Percentiles rank a stretch among this genome's conserved stretches.
These are phyloP conservation scores for Rhizoclosmatium sp. DNA, from an alignment of 192 early-diverging fungal genomes.

Conservation along the genomic window DNA sequence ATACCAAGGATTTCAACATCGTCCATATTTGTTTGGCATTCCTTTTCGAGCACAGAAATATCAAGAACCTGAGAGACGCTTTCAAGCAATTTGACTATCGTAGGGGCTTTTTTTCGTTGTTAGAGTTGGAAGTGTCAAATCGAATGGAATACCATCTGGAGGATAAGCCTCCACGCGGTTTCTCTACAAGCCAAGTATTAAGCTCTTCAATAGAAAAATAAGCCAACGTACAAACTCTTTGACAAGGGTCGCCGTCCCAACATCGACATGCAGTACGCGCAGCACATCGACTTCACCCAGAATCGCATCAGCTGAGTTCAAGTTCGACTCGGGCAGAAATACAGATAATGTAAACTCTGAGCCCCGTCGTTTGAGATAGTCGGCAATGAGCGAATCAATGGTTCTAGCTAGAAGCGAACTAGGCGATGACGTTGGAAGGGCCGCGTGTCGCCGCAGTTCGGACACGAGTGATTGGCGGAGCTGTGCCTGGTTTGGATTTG, in stretches of 20 bases:
- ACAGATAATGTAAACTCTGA: constrained; percentile 62
- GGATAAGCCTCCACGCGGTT: background rate
- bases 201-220: background rate
- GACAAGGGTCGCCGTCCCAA: constrained; percentile 31
- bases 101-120: constrained; percentile 11
- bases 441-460: no score
- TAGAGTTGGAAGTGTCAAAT: no score
- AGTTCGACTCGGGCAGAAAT: constrained; percentile 61
- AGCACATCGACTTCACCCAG: constrained; percentile 45
- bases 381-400: constrained; percentile 56
- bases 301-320: constrained; percentile 37
- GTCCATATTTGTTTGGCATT: constrained; percentile 52
- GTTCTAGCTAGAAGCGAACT: background rate
- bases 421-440: no score
- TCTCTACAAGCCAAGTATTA: background rate
- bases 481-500: background rate
- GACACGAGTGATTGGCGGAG: background rate
- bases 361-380: constrained; percentile 49
- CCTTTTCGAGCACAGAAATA: constrained; percentile 37
- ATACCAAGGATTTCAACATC: constrained; percentile 50
- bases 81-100: constrained; percentile 42
- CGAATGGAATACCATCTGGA: background rate
- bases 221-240: constrained; percentile 24
- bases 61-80: constrained; percentile 44
- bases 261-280: constrained; percentile 53